These are phyloP conservation scores for Saccharomyces cerevisiae DNA, from an alignment of 805 yeast genomes.

Conservation along the genomic window DNA sequence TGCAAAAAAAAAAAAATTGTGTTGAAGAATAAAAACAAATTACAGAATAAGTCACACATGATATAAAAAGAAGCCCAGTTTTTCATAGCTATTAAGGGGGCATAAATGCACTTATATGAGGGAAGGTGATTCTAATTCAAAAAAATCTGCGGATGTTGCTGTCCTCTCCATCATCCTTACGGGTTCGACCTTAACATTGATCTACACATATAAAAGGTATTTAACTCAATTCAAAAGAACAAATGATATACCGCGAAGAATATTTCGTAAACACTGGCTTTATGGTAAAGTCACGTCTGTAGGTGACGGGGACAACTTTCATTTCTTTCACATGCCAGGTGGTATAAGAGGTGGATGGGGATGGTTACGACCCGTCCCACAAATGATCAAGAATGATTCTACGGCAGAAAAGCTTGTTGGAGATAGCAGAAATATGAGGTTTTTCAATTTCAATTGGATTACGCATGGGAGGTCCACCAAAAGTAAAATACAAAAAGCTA, in stretches of 20 bases:
- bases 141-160: conserved; percentile 8
- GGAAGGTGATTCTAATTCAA: conserved; percentile 1
- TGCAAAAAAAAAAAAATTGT: neutral
- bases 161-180: conserved; percentile 30
- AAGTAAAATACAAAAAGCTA: conserved; percentile 1
- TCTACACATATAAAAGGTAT: conserved; percentile 37
- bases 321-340: conserved; percentile 89
- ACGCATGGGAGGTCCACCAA: neutral
- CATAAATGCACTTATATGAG: neutral
- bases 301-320: conserved; percentile 94
- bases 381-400: conserved; percentile 23
- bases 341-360: conserved; percentile 89
- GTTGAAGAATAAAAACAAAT: neutral
- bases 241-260: conserved; percentile 40
- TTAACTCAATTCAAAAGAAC: conserved; percentile 46
- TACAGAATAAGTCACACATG: neutral
- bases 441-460: neutral
- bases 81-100: neutral
- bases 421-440: neutral
- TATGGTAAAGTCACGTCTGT: conserved; percentile 79
- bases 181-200: conserved; percentile 36
- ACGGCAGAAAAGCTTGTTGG: neutral
- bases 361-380: conserved; percentile 68
- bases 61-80: neutral
- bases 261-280: conserved; percentile 39